Evolutionary conservation across 2,329 filamentous ascomycete species (phyloP).

Genomic region (Aspergillaceae sp.): DNA sequence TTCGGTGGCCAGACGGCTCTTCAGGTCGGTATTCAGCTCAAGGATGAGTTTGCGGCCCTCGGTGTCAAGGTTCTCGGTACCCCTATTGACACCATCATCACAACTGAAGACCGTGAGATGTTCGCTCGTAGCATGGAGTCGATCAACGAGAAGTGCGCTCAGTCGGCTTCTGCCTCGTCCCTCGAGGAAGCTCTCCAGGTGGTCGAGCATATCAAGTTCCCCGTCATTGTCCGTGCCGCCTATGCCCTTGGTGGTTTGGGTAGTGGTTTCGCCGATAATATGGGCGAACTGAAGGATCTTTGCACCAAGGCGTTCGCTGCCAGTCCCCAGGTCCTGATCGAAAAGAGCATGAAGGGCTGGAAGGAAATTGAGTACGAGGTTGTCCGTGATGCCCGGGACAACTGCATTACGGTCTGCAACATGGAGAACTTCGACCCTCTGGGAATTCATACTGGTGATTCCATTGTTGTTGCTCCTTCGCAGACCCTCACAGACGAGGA

Average conservation of each 20-base stretch:
- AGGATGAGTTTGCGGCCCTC: conserved; percentile 88
- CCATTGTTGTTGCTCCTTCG: conserved; percentile 93
- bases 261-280: conserved; percentile 88
- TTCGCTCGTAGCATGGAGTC: conserved; percentile 98
- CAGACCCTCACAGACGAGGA: conserved; percentile 96
- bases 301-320: conserved; percentile 93
- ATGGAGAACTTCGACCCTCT: conserved; percentile 99
- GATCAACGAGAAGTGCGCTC: conserved; percentile 94
- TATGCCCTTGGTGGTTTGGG: conserved; percentile 93
- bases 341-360: conserved; percentile 99
- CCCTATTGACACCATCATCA: conserved; percentile 96
- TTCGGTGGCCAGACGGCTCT: conserved; percentile 97
- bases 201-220: conserved; percentile 87
- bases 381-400: conserved; percentile 87
- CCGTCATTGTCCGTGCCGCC: conserved; percentile 92
- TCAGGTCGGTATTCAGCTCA: conserved; percentile 93
- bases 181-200: conserved; percentile 81
- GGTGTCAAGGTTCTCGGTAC: conserved; percentile 94
- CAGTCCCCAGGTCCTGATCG: conserved; percentile 91
- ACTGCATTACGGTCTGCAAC: conserved; percentile 99
- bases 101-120: conserved; percentile 93
- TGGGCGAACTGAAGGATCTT: conserved; percentile 70
- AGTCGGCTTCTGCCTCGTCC: conserved; percentile 85
- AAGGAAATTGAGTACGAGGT: conserved; percentile 99
- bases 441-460: conserved; percentile 96